These are phyloP conservation scores for Fragaria ananassa DNA, from an alignment of 306 rosid species.

Conservation along the genomic window DNA sequence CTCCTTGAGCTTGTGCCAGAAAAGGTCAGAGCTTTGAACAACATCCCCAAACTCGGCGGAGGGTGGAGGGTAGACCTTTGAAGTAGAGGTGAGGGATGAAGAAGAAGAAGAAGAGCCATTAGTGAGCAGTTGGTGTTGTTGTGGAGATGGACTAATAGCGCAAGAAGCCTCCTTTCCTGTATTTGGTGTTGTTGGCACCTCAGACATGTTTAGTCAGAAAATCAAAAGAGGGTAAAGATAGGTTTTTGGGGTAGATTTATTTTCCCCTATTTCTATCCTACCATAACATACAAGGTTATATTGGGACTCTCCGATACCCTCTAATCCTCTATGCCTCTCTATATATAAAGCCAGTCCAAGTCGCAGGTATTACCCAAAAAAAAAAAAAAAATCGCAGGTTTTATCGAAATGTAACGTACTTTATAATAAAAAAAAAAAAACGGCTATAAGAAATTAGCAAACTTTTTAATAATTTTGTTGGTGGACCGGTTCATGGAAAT, in stretches of 20 bases:
- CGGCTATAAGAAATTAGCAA: no score
- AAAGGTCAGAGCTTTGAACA: slow-evolving; percentile 50
- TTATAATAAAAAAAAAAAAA: no score
- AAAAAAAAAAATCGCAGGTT: not conserved
- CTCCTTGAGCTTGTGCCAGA: slow-evolving; percentile 54
- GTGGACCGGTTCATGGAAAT: no score
- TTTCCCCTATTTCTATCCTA: slow-evolving; percentile 4
- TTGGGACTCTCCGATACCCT: not conserved
- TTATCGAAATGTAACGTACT: not conserved
- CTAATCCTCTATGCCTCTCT: no score
- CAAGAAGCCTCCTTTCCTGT: slow-evolving; percentile 16
- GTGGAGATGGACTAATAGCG: slow-evolving; percentile 19
- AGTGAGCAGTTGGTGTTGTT: slow-evolving; percentile 9
- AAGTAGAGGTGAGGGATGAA: slow-evolving; percentile 10
- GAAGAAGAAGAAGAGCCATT: slow-evolving; percentile 33
- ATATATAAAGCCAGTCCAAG: not conserved
- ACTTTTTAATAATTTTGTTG: no score
- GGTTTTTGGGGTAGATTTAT: slow-evolving; percentile 7
- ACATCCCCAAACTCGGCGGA: slow-evolving; percentile 53
- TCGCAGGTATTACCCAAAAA: not conserved
- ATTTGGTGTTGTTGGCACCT: slow-evolving; percentile 30
- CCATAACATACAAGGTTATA: not conserved
- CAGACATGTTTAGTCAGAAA: slow-evolving; percentile 28
- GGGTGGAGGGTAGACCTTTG: slow-evolving; percentile 49
- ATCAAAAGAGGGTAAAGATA: not conserved